Evolutionary conservation across 2,329 filamentous ascomycete species (phyloP), one percentile per base, ranked within the genome.

Genomic region (Akanthomyces muscarius): DNA sequence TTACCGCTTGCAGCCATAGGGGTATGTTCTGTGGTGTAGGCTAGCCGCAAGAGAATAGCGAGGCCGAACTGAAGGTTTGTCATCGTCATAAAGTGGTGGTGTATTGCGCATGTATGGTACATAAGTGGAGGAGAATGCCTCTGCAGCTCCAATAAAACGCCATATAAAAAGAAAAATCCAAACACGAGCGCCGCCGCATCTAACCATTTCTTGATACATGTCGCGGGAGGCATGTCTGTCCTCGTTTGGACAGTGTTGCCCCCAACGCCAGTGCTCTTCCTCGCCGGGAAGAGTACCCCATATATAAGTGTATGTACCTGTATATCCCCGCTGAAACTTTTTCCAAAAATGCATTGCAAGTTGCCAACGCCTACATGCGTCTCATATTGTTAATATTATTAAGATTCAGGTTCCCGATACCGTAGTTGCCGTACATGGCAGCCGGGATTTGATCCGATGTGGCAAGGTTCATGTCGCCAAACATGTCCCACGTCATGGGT

Each of bases 371-470:
- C 45, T 63, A 63, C 55, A 59, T 59, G n/a, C 53, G 53, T 8
- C 61, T 28, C 47, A 58, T 54, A 41, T 36, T 55, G 50, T 59
- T 44, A 5, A 64, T 65, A 47, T 66, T 67, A 47, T 67, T 67
- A 21, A 63, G 41, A n/a, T 63, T 63, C 65, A 72, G 67, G 21
- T 67, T 68, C 2, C 68, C 67, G 63, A 74, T 66, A 0, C 68
- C 67, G 41, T 71, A 73, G n/a, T 68, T 69, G 45, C 70, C 70
- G 60, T 76, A 76, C 61, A 75, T 69, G 50, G 71, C 67, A 13
- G 70, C 57, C 3, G 73, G 71, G 14, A 74, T 61, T 50, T 74
- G 71, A 11, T 69, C 68, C 36, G 70, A 68, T 33, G 67, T 62
- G 45, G 68, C 68, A 5, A 67, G 69, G n/a, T 67, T 41, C 38